Base-by-base conservation (phyloP, 1,284 basidiomycete species). In the Sanguinoderma infundibulare region DNA sequence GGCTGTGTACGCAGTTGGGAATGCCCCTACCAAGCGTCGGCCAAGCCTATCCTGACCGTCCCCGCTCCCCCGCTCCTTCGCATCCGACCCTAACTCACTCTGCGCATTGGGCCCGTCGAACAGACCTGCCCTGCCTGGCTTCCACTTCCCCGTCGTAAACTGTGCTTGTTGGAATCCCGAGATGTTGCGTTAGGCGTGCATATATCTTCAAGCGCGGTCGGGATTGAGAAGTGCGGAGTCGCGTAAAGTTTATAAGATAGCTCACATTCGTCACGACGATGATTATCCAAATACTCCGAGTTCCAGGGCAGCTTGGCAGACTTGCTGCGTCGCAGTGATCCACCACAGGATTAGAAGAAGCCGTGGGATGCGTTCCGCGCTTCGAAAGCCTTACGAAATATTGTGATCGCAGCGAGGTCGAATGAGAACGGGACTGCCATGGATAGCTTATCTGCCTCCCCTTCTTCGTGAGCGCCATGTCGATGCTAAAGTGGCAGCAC, bases 11-110 rank as follows among this genome's bases (percentile, higher is more conserved):
- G 28, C 39, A 46, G 26, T 20, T 22, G 22, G 17, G 26, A 17
- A 46, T n/a, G 22, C 28, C 53, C 47, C 55, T 40, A 50, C 55
- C 55, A 57, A 57, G 55, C 35, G 12, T 17, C 14, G 51, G 39
- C 51, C 51, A 53, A 53, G 51, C 51, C 36, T 26, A 36, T n/a
- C 34, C 26, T 26, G 51, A 53, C 28, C 28, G 15, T 49, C 26
- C 28, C 17, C 6, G 4, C n/a, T 49, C 46, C 46, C 46, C 28
- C 46, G 46, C 46, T 28, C 28, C 46, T 32, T 49, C 28, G 46
- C 28, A n/a, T 46, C 42, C 24, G 28, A n/a, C n/a, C n/a, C n/a
- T n/a, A n/a, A n/a, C n/a, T n/a, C n/a, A n/a, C n/a, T n/a, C n/a
- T n/a, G n/a, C n/a, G n/a, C n/a, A n/a, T n/a, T n/a, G n/a, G n/a